Evolutionary conservation across 495 filamentous ascomycete genomes (phyloP), one percentile per base, ranked within the genome.

Genomic region (Neurospora tetrasperma): DNA sequence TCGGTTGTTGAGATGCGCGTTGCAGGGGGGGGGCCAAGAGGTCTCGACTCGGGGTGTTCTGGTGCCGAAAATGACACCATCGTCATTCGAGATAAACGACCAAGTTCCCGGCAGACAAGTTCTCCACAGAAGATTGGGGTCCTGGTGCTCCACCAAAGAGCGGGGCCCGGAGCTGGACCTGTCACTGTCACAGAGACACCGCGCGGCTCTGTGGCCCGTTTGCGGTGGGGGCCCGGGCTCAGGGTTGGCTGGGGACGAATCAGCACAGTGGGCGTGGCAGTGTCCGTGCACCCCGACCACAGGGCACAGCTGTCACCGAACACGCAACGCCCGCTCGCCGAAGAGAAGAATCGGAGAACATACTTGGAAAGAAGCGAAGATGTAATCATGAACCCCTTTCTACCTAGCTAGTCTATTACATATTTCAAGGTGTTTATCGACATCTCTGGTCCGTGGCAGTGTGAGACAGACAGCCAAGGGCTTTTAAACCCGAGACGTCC

Each of bases 21-120:
- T 39, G 5, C 31, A 39, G 41, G 38, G 41, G 69, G n/a, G n/a
- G 35, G 35, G 35, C 35, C 69, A 4, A 1, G 1, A 42, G 71
- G 38, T 71, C 48, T 23, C 39, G 41, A n/a, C 48, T 38, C 39
- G 54, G 31, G 40, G n/a, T 69, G 39, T 59, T 71, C 9, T 39
- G n/a, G 40, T 31, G 41, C 70, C 70, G 70, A 71, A 62, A 44
- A 69, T 74, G 73, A 74, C 70, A 72, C 73, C 73, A 74, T 70
- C 72, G 74, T 74, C 74, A 75, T 73, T 70, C 72, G 69, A 73
- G 40, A 70, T 27, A 35, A 66, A 59, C 41, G 44, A 38, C 70
- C 35, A 54, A 71, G 35, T 31, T 59, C 48, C 48, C 48, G 48
- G 48, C 27, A 5, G n/a, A 16, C 46, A 9, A 20, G 48, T 35